A percentile compares a stretch with the other conserved stretches of the same genome.
Conservation (phyloP, 2,329 filamentous ascomycete species). For the Penicillium sp. region DNA sequence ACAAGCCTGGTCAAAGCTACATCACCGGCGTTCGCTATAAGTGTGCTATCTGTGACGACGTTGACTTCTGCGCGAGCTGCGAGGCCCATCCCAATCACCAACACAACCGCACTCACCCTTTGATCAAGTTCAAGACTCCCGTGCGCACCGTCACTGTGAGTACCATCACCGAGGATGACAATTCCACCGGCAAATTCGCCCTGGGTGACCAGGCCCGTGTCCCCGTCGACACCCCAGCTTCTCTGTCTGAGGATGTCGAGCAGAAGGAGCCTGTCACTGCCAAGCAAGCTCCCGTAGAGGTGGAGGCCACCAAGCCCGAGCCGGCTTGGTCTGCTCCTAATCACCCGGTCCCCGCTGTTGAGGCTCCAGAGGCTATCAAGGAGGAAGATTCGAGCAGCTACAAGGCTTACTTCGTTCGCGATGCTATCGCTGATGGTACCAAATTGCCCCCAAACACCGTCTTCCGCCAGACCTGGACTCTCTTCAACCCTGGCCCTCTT, state of each 20-base stretch:
- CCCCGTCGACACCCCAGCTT: slow-evolving; percentile 42
- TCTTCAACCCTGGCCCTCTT: slow-evolving; percentile 78
- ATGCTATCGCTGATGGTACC: slow-evolving; percentile 79
- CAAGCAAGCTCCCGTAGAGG: slow-evolving; percentile 27
- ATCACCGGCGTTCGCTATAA: slow-evolving; percentile 92
- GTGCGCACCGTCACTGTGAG: slow-evolving; percentile 86
- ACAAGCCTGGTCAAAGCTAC: slow-evolving; percentile 52
- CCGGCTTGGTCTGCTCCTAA: background rate
- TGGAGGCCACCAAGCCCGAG: slow-evolving; percentile 23
- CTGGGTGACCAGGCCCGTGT: slow-evolving; percentile 71
- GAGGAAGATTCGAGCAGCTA: slow-evolving; percentile 22
- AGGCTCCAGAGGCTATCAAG: background rate
- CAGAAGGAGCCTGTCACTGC: slow-evolving; percentile 27
- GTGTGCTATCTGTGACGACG: slow-evolving; percentile 93
- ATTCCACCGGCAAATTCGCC: slow-evolving; percentile 61
- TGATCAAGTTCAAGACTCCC: slow-evolving; percentile 96
- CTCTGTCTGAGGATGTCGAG: slow-evolving; percentile 35
- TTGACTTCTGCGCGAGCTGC: slow-evolving; percentile 92
- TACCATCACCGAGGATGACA: slow-evolving; percentile 75
- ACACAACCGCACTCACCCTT: slow-evolving; percentile 93
- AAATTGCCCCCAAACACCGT: slow-evolving; percentile 69
- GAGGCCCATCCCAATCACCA: slow-evolving; percentile 82
- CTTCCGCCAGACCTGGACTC: slow-evolving; percentile 89
- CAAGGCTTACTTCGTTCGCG: slow-evolving; percentile 73
- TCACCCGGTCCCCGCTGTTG: slow-evolving; percentile 2